phyloP scores from a whole-genome alignment of 768 basidiomycete genomes.

The Suillus cothurnatus region DNA sequence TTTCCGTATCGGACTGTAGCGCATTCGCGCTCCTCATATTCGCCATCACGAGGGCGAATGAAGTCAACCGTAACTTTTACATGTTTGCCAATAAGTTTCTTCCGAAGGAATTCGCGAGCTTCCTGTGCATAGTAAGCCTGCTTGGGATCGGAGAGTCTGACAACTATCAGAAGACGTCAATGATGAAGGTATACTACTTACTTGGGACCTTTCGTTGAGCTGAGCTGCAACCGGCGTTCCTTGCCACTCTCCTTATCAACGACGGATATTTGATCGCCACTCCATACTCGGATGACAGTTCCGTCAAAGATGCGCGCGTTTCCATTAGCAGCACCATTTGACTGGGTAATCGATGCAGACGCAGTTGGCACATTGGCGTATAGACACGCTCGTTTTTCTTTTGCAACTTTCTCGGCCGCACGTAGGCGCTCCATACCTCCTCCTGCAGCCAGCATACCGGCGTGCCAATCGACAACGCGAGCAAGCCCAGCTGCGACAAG shows the following conservation, averaged over 20 bases:
- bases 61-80: constrained; percentile 89
- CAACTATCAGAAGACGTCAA: constrained; percentile 9
- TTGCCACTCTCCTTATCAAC: constrained; percentile 69
- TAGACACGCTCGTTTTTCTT: constrained; percentile 70
- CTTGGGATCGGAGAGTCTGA: constrained; percentile 80
- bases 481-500: constrained; percentile 85
- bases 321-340: constrained; percentile 49
- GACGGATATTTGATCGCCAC: constrained; percentile 87
- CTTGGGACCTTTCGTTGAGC: constrained; percentile 87
- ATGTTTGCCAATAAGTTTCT: constrained; percentile 87
- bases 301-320: constrained; percentile 69
- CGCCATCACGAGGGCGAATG: constrained; percentile 87
- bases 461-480: constrained; percentile 96
- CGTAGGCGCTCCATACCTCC: constrained; percentile 90
- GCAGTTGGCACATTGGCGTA: constrained; percentile 59
- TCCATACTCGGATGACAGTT: constrained; percentile 86
- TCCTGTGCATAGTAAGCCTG: constrained; percentile 89
- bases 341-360: constrained; percentile 42
- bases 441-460: constrained; percentile 83
- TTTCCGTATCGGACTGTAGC: constrained; percentile 86
- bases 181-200: constrained; percentile 34
- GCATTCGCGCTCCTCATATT: constrained; percentile 92
- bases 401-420: constrained; percentile 78
- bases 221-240: constrained; percentile 84
- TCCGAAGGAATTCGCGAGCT: constrained; percentile 90